Evolutionary conservation across 345 rosid genomes (phyloP).

Genomic region (Salix brachista): DNA sequence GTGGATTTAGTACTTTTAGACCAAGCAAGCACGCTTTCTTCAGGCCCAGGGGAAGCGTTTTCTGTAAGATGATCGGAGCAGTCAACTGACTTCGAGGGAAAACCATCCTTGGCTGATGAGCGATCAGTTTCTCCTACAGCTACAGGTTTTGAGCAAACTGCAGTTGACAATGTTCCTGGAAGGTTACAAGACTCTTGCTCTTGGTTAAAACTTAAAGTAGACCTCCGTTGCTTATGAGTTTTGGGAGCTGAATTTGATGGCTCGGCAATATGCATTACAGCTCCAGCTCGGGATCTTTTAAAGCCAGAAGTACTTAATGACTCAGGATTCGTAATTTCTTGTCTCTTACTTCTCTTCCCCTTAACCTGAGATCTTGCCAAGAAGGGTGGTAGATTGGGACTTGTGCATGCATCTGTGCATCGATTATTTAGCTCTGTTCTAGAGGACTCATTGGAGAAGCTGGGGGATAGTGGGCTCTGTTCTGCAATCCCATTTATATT

Average conservation of each 20-base stretch:
- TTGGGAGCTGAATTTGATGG: conserved; percentile 14
- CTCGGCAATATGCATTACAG: conserved; percentile 10
- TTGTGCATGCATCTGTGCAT: conserved; percentile 18
- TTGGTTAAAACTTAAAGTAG: conserved; percentile 22
- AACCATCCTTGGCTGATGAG: conserved; percentile 21
- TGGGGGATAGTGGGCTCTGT: conserved; percentile 31
- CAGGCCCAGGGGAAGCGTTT: conserved; percentile 14
- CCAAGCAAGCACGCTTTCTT: conserved; percentile 19
- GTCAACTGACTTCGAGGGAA: conserved; percentile 11
- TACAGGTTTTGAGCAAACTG: conserved; percentile 17
- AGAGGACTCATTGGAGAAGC: conserved; percentile 38
- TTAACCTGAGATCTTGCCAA: conserved; percentile 36
- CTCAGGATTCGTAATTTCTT: conserved; percentile 24
- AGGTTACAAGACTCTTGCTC: conserved; percentile 22
- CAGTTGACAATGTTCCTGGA: conserved; percentile 20
- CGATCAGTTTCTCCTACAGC: conserved; percentile 13
- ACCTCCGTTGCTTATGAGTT: conserved; percentile 20
- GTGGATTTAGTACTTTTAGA: conserved; percentile 17
- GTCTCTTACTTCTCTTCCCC: conserved; percentile 56
- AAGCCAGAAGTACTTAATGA: conserved; percentile 15
- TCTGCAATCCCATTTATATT: conserved; percentile 51
- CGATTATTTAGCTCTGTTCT: conserved; percentile 21
- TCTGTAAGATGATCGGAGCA: conserved; percentile 5
- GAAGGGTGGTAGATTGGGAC: conserved; percentile 38
- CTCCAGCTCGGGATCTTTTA: conserved; percentile 42